phyloP scores from a whole-genome alignment of 441 rosid species.

The Macaranga tanarius region DNA sequence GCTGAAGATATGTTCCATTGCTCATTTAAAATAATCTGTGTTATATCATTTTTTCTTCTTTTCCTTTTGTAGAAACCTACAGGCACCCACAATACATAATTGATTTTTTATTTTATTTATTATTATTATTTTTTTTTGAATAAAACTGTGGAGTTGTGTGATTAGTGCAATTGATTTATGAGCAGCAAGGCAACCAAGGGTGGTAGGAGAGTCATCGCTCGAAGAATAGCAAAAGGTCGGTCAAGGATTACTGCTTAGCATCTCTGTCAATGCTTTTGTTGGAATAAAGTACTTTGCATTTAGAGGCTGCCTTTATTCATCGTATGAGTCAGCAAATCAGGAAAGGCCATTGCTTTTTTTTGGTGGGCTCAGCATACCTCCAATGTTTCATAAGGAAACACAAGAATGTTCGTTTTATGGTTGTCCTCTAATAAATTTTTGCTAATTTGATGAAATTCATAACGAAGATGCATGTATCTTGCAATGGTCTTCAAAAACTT shows the following conservation, averaged over 20 bases:
- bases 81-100: neutral
- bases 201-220: slow-evolving; percentile 91
- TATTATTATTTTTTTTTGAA: neutral
- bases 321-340: slow-evolving; percentile 4
- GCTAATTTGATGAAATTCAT: slow-evolving; percentile 14
- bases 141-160: slow-evolving; percentile 20
- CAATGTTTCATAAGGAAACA: neutral
- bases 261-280: slow-evolving; percentile 5
- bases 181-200: slow-evolving; percentile 97
- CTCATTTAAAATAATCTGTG: neutral
- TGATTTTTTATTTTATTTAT: too few species aligned
- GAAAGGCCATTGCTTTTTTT: slow-evolving; percentile 2
- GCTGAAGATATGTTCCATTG: neutral
- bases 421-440: neutral
- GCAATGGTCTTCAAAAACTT: neutral
- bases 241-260: slow-evolving; percentile 78
- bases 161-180: slow-evolving; percentile 26
- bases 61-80: neutral
- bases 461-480: slow-evolving; percentile 9
- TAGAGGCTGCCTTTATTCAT: slow-evolving; percentile 14
- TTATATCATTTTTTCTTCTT: neutral
- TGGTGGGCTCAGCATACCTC: slow-evolving; percentile 14
- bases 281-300: slow-evolving; percentile 5
- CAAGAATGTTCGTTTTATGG: neutral
- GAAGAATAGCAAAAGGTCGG: slow-evolving; percentile 95